These are phyloP conservation scores for Aphanoascus verrucosus DNA, from an alignment of 2,329 filamentous ascomycete species.

Conservation along the genomic window DNA sequence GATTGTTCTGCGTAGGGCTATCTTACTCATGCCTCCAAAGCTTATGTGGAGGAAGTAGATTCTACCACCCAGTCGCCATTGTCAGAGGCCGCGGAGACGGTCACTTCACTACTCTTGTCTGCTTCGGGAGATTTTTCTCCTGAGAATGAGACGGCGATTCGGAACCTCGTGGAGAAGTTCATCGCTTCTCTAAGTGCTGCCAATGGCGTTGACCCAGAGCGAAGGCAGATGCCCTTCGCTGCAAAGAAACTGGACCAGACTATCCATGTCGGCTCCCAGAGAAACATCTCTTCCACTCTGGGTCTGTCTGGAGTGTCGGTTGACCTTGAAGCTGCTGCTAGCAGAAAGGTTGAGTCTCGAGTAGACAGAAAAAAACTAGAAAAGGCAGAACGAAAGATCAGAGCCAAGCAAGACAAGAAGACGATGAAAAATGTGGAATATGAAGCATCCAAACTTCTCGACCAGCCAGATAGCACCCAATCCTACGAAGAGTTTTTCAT, in stretches of 20 bases:
- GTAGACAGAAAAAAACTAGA: conserved; percentile 98
- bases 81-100: conserved; percentile 67
- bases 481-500: conserved; percentile 99
- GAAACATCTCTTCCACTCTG: conserved; percentile 92
- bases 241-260: conserved; percentile 85
- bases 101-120: conserved; percentile 82
- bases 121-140: conserved; percentile 74
- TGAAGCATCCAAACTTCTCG: conserved; percentile 80
- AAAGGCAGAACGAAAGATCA: conserved; percentile 95
- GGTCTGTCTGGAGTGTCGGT: conserved; percentile 74
- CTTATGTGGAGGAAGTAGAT: conserved; percentile 65
- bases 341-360: conserved; percentile 89
- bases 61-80: conserved; percentile 61
- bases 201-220: conserved; percentile 57
- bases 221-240: conserved; percentile 58
- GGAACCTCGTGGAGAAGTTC: conserved; percentile 79
- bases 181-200: conserved; percentile 67
- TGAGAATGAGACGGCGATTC: conserved; percentile 65
- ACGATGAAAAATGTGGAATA: conserved; percentile 97
- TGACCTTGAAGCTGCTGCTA: conserved; percentile 86
- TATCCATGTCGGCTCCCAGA: conserved; percentile 84
- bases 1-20: conserved; percentile 52
- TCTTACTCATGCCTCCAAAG: conserved; percentile 79
- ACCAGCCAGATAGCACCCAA: conserved; percentile 69
- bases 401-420: conserved; percentile 97